phyloP scores from a whole-genome alignment of 176 grass and related monocot genomes.

The Hyparrhenia diplandra region DNA sequence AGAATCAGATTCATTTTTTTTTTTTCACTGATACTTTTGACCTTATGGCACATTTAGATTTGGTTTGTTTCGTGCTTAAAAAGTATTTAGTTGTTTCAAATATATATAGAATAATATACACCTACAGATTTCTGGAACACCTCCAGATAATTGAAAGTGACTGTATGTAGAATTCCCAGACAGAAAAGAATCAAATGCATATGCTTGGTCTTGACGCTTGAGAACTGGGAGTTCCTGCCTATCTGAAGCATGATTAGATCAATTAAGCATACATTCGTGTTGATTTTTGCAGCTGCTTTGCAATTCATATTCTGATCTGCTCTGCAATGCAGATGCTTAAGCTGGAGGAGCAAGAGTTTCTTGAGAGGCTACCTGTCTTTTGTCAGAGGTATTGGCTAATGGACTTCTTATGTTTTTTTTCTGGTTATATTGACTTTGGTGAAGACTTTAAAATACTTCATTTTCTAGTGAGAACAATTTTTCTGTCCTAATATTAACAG shows the following conservation, averaged over 20 bases:
- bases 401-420: neutral
- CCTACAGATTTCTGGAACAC: neutral
- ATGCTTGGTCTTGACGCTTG: neutral
- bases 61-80: neutral
- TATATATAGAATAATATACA: neutral
- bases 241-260: slow-evolving; percentile 17
- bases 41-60: neutral
- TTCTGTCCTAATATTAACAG: slow-evolving; percentile 11
- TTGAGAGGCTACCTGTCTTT: slow-evolving; percentile 77
- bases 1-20: neutral
- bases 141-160: neutral
- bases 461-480: neutral
- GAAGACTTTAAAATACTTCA: neutral
- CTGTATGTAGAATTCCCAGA: neutral
- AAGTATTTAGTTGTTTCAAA: neutral
- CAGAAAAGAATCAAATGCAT: neutral
- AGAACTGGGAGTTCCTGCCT: neutral
- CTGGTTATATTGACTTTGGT: neutral
- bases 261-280: neutral
- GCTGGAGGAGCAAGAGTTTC: slow-evolving; percentile 91
- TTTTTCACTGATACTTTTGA: neutral
- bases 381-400: slow-evolving; percentile 67
- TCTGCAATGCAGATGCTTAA: slow-evolving; percentile 76
- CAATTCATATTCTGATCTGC: slow-evolving; percentile 28
- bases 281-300: slow-evolving; percentile 21